Percentiles rank a stretch among this genome's conserved stretches.
phyloP scores from a whole-genome alignment of 2,329 filamentous ascomycete genomes.

The Alternaria burnsii region DNA sequence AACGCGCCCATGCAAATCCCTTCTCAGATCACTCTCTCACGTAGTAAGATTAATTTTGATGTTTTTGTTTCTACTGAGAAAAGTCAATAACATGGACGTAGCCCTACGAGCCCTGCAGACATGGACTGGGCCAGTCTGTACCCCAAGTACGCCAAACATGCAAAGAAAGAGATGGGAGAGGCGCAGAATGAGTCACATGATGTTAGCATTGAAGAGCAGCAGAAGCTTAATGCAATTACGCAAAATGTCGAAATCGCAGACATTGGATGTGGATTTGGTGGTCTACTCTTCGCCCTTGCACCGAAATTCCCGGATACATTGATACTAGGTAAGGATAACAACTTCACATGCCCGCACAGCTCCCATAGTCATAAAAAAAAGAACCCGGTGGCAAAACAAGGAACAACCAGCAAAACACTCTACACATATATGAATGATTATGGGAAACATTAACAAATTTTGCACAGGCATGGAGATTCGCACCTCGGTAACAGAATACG shows the following conservation, averaged over 20 bases:
- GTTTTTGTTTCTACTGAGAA: not conserved
- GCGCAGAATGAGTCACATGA: constrained; percentile 33
- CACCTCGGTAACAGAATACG: constrained; percentile 86
- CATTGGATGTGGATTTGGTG: constrained; percentile 96
- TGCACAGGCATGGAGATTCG: constrained; percentile 86
- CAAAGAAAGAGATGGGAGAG: constrained; percentile 26
- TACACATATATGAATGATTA: no score
- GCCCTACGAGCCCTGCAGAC: constrained; percentile 76
- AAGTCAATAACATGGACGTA: constrained; percentile 47
- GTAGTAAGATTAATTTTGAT: constrained; percentile 68
- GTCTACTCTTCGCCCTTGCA: constrained; percentile 84
- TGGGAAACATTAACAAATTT: no score
- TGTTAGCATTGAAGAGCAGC: constrained; percentile 21
- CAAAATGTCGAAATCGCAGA: constrained; percentile 90
- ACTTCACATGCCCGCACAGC: no score
- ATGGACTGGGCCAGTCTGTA: constrained; percentile 95
- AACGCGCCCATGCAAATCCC: constrained; percentile 95
- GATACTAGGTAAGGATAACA: constrained; percentile 70
- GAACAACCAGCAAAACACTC: no score
- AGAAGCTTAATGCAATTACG: constrained; percentile 52
- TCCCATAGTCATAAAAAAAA: no score
- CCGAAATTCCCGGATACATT: constrained; percentile 82
- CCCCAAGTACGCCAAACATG: constrained; percentile 68
- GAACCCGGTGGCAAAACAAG: no score
- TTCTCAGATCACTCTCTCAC: constrained; percentile 92